These are phyloP conservation scores for Penicillium crustosum DNA, from an alignment of 2,329 filamentous ascomycete species.

Conservation along the genomic window DNA sequence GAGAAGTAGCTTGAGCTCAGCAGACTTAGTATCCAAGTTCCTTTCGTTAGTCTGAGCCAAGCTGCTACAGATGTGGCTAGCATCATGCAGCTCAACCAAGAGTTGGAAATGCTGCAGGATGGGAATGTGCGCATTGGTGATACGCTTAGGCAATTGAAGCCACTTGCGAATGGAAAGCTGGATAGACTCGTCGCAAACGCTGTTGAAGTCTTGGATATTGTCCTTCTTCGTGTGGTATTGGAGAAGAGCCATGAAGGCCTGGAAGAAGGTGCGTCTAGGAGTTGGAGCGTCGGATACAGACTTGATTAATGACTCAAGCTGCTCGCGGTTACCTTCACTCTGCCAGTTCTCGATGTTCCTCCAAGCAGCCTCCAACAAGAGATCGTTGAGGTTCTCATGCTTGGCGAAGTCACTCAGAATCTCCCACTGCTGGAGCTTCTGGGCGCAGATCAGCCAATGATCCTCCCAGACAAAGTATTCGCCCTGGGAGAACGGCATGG, in stretches of 20 bases:
- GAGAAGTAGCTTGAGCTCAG: conserved; percentile 89
- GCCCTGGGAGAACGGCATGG: conserved; percentile 91
- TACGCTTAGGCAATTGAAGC: conserved; percentile 92
- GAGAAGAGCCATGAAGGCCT: conserved; percentile 94
- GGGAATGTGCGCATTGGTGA: conserved; percentile 93
- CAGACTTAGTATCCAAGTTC: conserved; percentile 91
- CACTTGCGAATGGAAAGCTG: conserved; percentile 97
- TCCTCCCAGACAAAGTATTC: conserved; percentile 99
- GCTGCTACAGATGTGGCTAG: conserved; percentile 92
- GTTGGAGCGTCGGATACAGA: conserved; percentile 97
- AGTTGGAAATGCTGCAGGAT: conserved; percentile 97
- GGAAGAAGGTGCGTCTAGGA: conserved; percentile 91
- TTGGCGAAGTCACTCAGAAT: conserved; percentile 97
- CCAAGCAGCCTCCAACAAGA: conserved; percentile 94
- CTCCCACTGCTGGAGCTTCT: conserved; percentile 99
- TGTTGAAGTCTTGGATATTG: conserved; percentile 74
- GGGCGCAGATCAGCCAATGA: conserved; percentile 95
- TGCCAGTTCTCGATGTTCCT: conserved; percentile 94
- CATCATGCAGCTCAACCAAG: conserved; percentile 93
- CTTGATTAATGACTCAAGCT: conserved; percentile 90
- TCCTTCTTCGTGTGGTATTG: conserved; percentile 92
- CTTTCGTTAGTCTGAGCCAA: conserved; percentile 76
- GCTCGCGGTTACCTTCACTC: conserved; percentile 78
- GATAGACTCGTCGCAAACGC: conserved; percentile 93
- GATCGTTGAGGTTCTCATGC: conserved; percentile 96